Evolutionary conservation across 129 eudicot species (phyloP), one percentile per base, ranked within the genome.

Genomic region (Apium graveolens): DNA sequence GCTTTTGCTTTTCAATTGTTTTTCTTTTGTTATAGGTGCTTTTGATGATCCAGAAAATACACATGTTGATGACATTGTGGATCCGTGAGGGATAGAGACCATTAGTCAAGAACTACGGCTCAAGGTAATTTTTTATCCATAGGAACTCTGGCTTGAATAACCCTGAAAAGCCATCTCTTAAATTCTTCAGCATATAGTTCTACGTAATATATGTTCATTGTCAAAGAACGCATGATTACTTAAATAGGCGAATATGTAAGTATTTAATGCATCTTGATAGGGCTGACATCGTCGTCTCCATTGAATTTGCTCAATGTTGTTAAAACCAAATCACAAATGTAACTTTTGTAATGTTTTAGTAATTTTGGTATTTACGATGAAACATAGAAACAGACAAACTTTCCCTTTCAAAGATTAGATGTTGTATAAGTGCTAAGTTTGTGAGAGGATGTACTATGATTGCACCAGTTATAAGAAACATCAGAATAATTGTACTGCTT

Each of bases 21-120:
- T 70, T 76, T 16, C 38, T 18, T 79, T 10, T 81, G 16, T 76
- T 57, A n/a, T 77, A 96, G 99, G 99, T 83, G 97, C 97, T 73
- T 96, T 96, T 83, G 99, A 92, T 53, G 99, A 96, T 88, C 88
- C 99, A 2, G 97, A 96, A 83, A 96, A 92, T 32, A 89, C 92
- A 57, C 99, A 96, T 80, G 99, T 96, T 81, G 99, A 96, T 86
- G 99, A 96, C 82, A 14, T 81, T 68, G 92, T 96, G 49, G 99
- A 96, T 84, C 99, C 76, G 95, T 96, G 62, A 88, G 99, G 83
- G 99, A 96, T 96, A 37, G 99, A 96, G 83, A 83, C 84, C 70
- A 96, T 96, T 69, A 85, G 89, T 82, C 95, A 86, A 78, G 99
- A 96, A 78, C 76, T 96, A 73, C 84, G 97, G 51, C 90, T 95